phyloP scores from a whole-genome alignment of 2,329 filamentous ascomycete species.

The Hymenoscyphus albidus region DNA sequence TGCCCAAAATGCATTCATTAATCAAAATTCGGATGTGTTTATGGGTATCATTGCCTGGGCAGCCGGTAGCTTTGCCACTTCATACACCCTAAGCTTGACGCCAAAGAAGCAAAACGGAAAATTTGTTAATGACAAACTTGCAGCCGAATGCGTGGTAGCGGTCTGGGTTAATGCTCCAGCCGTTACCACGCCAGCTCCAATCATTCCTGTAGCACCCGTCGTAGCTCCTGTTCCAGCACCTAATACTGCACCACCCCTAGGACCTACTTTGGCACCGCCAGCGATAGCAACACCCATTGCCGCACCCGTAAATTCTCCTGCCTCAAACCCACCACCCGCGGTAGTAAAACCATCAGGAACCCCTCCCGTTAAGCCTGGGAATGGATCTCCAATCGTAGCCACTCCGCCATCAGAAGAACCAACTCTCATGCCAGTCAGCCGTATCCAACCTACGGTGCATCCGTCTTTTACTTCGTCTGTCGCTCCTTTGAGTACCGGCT shows the following conservation, averaged over 20 bases:
- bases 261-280: neutral
- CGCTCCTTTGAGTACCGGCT: neutral
- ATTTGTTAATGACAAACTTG: constrained; percentile 25
- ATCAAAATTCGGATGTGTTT: constrained; percentile 36
- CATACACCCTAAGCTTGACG: constrained; percentile 25
- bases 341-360: neutral
- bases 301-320: neutral
- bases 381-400: too few species aligned
- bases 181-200: constrained; percentile 9
- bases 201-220: neutral
- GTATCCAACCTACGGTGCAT: neutral
- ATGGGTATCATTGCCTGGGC: constrained; percentile 38
- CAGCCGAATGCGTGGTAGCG: constrained; percentile 26
- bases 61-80: constrained; percentile 35
- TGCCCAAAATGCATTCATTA: constrained; percentile 25
- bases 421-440: neutral
- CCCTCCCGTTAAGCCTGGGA: neutral
- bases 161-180: constrained; percentile 22
- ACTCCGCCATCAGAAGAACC: neutral
- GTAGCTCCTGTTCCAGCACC: neutral
- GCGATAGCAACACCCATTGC: neutral
- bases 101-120: constrained; percentile 25
- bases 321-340: neutral
- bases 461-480: neutral
- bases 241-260: neutral